These are phyloP conservation scores for Fraxinus ornus DNA, from an alignment of 305 asterid genomes.

Conservation along the genomic window DNA sequence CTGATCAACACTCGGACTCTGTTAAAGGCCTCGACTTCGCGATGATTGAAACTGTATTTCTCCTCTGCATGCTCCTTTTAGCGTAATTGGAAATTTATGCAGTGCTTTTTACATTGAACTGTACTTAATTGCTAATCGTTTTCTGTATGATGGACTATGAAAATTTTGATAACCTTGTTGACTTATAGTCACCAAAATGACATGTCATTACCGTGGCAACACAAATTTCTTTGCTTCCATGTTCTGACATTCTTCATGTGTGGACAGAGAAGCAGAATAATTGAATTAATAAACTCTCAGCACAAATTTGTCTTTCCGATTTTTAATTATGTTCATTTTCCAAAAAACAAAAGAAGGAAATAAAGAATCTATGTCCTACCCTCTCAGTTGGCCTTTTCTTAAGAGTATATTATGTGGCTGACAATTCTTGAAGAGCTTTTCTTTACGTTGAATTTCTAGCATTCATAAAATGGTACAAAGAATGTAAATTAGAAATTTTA, in stretches of 20 bases:
- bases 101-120: background rate
- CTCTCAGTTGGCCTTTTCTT: background rate
- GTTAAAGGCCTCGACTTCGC: slow-evolving; percentile 67
- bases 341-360: background rate
- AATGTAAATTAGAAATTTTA: background rate
- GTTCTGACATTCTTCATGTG: background rate
- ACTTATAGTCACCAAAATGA: background rate
- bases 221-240: background rate
- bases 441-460: background rate
- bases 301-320: background rate
- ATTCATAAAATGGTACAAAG: background rate
- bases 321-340: background rate
- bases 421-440: background rate
- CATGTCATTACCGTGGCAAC: background rate
- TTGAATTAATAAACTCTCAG: background rate
- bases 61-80: slow-evolving; percentile 21
- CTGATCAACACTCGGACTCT: slow-evolving; percentile 70
- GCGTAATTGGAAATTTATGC: slow-evolving; percentile 13
- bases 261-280: background rate
- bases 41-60: slow-evolving; percentile 67
- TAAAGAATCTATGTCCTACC: background rate
- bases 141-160: background rate
- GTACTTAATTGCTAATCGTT: background rate
- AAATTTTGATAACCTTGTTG: background rate
- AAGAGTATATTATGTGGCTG: background rate